A percentile compares a stretch with the other conserved stretches of the same genome.
phyloP scores from a whole-genome alignment of 768 basidiomycete genomes.

The Agrocybe chaxingu region DNA sequence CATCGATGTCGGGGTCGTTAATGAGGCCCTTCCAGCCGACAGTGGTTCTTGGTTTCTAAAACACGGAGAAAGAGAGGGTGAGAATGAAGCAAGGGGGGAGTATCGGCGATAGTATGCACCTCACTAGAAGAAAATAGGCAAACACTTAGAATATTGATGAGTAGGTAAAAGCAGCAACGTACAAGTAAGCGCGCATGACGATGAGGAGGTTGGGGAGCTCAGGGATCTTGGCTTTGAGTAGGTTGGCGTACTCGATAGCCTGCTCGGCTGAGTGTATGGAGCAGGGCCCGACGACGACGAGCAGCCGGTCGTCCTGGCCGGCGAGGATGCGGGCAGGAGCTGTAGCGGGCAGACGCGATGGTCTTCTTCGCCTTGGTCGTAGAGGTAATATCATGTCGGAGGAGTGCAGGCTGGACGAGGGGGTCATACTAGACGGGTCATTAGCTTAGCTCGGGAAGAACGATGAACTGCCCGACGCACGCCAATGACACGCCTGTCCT shows the following conservation, averaged over 20 bases:
- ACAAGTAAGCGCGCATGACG: conserved; percentile 98
- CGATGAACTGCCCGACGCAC: conserved; percentile 39
- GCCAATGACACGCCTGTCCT: conserved; percentile 77
- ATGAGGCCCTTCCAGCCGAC: conserved; percentile 97
- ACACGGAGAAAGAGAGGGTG: conserved; percentile 7
- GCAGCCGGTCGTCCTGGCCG: conserved; percentile 79
- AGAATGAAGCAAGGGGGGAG: neutral
- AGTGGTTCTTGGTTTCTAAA: conserved; percentile 92
- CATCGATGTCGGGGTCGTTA: conserved; percentile 94
- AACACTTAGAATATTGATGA: conserved; percentile 5
- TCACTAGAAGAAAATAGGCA: conserved; percentile 24
- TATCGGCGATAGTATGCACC: conserved; percentile 14
- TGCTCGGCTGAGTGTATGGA: conserved; percentile 89
- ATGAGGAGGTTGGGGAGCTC: conserved; percentile 78
- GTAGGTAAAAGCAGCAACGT: conserved; percentile 29
- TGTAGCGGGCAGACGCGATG: conserved; percentile 76
- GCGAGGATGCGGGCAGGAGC: conserved; percentile 78
- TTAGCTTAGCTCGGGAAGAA: conserved; percentile 1
- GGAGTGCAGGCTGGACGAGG: conserved; percentile 88
- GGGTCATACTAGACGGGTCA: conserved; percentile 74
- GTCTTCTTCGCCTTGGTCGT: conserved; percentile 63
- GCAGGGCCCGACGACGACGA: conserved; percentile 95
- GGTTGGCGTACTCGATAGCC: conserved; percentile 78
- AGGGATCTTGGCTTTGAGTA: conserved; percentile 64
- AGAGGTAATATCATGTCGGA: conserved; percentile 82